A percentile compares a stretch with the other conserved stretches of the same genome.
Conservation (phyloP, 2,329 filamentous ascomycete genomes). For the Hypoxylon rubiginosum region DNA sequence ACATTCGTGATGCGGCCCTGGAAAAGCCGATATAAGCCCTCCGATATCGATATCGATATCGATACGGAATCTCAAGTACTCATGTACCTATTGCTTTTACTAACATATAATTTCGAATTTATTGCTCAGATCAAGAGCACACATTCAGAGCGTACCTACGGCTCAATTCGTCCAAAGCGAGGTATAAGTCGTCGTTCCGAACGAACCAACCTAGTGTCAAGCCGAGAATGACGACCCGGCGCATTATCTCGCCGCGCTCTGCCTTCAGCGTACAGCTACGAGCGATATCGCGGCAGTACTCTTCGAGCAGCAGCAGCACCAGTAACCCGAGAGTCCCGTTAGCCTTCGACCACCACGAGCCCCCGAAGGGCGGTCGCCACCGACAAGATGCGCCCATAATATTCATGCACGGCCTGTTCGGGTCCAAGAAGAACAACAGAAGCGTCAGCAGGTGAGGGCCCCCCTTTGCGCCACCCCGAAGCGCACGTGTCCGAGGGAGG, state of each 20-base stretch:
- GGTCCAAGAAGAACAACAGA: conserved; percentile 94
- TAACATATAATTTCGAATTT: conserved; percentile 10
- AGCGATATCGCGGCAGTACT: conserved; percentile 34
- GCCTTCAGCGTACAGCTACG: conserved; percentile 19
- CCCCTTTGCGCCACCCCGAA: not conserved
- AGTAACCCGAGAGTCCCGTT: conserved; percentile 52
- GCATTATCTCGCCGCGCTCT: conserved; percentile 33
- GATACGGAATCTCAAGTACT: conserved; percentile 23
- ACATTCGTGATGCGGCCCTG: conserved; percentile 5
- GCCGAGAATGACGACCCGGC: conserved; percentile 37
- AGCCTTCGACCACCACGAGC: conserved; percentile 76
- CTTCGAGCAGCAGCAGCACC: conserved; percentile 12
- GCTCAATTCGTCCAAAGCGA: conserved; percentile 11
- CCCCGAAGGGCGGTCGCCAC: conserved; percentile 60
- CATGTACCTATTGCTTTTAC: conserved; percentile 5
- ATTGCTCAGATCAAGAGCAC: not conserved
- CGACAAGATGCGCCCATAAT: conserved; percentile 74
- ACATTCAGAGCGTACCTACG: not conserved
- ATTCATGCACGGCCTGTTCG: conserved; percentile 93
- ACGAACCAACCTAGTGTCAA: not conserved
- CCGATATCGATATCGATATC: conserved; percentile 32
- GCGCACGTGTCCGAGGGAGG: not conserved
- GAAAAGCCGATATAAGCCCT: conserved; percentile 24
- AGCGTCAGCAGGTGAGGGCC: conserved; percentile 86
- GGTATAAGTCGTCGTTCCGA: not conserved